These are phyloP conservation scores for Schizothecium vesticola DNA, from an alignment of 495 filamentous ascomycete species.

Conservation along the genomic window DNA sequence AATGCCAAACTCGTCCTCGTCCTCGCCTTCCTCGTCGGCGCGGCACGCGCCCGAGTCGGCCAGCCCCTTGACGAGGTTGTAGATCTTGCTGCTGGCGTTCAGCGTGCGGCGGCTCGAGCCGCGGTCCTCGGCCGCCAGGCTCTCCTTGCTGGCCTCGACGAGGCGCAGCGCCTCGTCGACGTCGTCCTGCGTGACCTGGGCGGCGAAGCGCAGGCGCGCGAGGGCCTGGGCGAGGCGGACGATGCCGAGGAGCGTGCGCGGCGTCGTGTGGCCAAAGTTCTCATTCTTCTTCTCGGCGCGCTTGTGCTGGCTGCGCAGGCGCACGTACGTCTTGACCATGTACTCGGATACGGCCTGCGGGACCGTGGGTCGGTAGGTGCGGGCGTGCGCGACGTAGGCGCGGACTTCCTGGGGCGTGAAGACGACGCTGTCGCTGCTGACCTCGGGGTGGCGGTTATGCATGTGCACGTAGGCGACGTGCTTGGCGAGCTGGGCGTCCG, in stretches of 20 bases:
- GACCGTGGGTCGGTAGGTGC: conserved; percentile 79
- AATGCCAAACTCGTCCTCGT: conserved; percentile 44
- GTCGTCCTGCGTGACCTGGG: conserved; percentile 79
- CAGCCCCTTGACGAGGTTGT: conserved; percentile 81
- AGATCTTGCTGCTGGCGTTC: conserved; percentile 84
- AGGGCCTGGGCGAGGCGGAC: conserved; percentile 91
- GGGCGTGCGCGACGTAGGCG: conserved; percentile 89
- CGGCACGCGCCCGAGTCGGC: conserved; percentile 66
- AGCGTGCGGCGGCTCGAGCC: conserved; percentile 56
- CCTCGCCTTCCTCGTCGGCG: conserved; percentile 59
- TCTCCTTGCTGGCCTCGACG: conserved; percentile 86
- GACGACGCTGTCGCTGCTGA: conserved; percentile 50
- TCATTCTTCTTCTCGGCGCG: conserved; percentile 80
- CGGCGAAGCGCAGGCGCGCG: conserved; percentile 84
- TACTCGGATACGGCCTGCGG: conserved; percentile 84
- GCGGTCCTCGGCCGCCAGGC: conserved; percentile 61
- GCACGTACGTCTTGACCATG: conserved; percentile 92
- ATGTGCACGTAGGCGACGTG: conserved; percentile 98
- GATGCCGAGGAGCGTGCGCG: conserved; percentile 87
- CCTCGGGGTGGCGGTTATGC: conserved; percentile 89
- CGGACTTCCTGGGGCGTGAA: conserved; percentile 90
- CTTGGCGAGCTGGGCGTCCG: conserved; percentile 86
- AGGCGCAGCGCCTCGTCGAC: conserved; percentile 92
- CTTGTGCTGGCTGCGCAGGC: conserved; percentile 82
- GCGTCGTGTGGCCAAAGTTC: conserved; percentile 87